Base-by-base conservation (phyloP, 192 early-diverging fungal species). In the Paraglomus brasilianum region DNA sequence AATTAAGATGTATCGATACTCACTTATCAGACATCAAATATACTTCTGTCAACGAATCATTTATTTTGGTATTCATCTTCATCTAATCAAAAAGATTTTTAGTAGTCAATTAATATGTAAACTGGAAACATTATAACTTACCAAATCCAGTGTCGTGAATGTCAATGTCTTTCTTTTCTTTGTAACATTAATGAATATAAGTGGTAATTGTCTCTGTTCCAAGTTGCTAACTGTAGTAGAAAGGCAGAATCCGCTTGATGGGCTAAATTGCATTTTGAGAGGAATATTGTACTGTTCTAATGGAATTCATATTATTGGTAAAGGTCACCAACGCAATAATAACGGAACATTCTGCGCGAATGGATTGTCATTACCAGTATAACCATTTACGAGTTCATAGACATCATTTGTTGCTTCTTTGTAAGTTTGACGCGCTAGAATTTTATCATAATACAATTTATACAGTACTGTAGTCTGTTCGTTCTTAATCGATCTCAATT, bases 41-140 rank as follows among this genome's bases (percentile, higher is more conserved):
- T 13, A 95, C 88, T 66, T 97, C 95, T 19, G 83, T 81, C 47
- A 95, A 74, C 0, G 92, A 92, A 30, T 94, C 90, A 13, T 89
- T 77, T 8, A 97, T 87, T 11, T 91, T 85, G 17, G 85, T 87
- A 71, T 97, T 97, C 59, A 85, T 85, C 78, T 92, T 86, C 48
- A 90, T 70, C 86, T 89, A 75, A 5, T 8, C 15, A 53, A 41
- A 47, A 21, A 41, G 40, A 11, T 1, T 38, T 14, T 1, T 19
- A 53, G 42, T 47, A 73, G 43, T 47, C 43, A 39, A 40, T 40
- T 14, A 39, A 8, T 4, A 39, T 59, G 5, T 15, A 59, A 59
- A 30, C n/a, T 7, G 45, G 11, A 19, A 3, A 65, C 36, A 43
- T 55, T 39, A n/a, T 13, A 44, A 71, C 78, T 76, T 78, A 89